Percentiles rank a stretch among this genome's conserved stretches.
phyloP scores from a whole-genome alignment of 1,284 basidiomycete species.

The Boletus sp. region DNA sequence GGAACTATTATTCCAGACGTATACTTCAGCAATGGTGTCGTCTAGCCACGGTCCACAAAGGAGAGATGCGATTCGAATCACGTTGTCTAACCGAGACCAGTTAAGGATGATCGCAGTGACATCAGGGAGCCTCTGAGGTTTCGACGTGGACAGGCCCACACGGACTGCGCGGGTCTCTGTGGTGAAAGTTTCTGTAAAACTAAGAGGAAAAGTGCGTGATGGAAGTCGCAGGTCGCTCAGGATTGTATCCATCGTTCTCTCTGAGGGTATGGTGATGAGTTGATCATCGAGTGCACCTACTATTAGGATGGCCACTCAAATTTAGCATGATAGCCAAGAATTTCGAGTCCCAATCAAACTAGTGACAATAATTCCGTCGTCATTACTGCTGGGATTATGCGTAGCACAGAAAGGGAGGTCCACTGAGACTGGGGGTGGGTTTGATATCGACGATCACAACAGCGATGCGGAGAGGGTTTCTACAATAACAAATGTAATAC shows the following conservation, averaged over 20 bases:
- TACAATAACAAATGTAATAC: slow-evolving; percentile 21
- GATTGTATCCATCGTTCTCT: slow-evolving; percentile 11
- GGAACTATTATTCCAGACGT: slow-evolving; percentile 66
- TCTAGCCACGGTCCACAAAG: slow-evolving; percentile 49
- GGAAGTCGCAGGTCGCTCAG: slow-evolving; percentile 18
- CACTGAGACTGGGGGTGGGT: not conserved
- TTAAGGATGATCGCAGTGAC: slow-evolving; percentile 59
- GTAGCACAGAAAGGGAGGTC: not conserved
- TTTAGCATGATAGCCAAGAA: not conserved
- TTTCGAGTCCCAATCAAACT: not conserved
- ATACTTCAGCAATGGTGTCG: slow-evolving; percentile 46
- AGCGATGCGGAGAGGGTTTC: slow-evolving; percentile 4
- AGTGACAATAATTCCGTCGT: not conserved
- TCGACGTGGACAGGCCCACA: slow-evolving; percentile 11
- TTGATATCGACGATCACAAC: not conserved
- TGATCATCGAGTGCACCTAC: not conserved
- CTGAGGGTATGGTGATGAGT: slow-evolving; percentile 2
- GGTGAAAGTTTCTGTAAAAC: slow-evolving; percentile 12
- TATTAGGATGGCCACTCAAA: not conserved
- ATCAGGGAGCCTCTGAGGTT: slow-evolving; percentile 24
- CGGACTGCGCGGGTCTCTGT: slow-evolving; percentile 10
- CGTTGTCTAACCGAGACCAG: slow-evolving; percentile 61
- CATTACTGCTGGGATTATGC: not conserved
- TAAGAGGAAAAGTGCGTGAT: slow-evolving; percentile 16
- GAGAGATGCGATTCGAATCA: slow-evolving; percentile 48